Evolutionary conservation across 2,329 filamentous ascomycete species (phyloP), one percentile per base, ranked within the genome.

Genomic region (Scytalidium lignicola): DNA sequence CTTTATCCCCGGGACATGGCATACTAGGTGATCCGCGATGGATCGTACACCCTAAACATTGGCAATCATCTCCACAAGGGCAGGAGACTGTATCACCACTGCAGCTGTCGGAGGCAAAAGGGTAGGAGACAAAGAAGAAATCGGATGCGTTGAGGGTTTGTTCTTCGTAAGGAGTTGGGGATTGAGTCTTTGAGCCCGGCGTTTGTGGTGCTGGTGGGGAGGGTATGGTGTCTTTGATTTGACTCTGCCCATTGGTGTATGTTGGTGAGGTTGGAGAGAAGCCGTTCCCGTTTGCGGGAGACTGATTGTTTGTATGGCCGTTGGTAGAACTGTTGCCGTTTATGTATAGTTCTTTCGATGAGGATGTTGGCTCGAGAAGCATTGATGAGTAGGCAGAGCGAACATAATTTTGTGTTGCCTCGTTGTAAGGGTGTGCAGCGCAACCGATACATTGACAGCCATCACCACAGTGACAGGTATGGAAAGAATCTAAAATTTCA

Each of bases 401-500:
- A 2, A 83, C 71, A 50, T 74, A 71, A 43, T 74, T 67, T 70
- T 72, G 75, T 45, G 79, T 86, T 19, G 82, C 78, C 7, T 79
- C 73, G 56, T 87, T 87, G 59, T 82, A 85, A 12, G 84, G 82
- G 62, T 87, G 83, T 2, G 79, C 79, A 4, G 81, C 74, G 61
- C 85, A 88, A 10, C 83, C 84, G 29, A 87, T 70, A 60, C 85
- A 88, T 55, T 82, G 75, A 55, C 85, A 88, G 22, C 70, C 70
- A 47, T 83, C 78, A 18, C 85, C 85, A 59, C 85, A 88, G 43
- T 72, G 71, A 58, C 85, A 88, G 20, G 72, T 69, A 53, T 78
- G 73, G 13, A 62, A 26, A 0, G 58, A 61, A 18, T 63, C 53
- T 2, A 56, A 41, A 17, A 22, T 52, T 56, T 58, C 47, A 15